Evolutionary conservation across 805 yeast species (phyloP), one percentile per base, ranked within the genome.

Genomic region (Maudiozyma barnettii): DNA sequence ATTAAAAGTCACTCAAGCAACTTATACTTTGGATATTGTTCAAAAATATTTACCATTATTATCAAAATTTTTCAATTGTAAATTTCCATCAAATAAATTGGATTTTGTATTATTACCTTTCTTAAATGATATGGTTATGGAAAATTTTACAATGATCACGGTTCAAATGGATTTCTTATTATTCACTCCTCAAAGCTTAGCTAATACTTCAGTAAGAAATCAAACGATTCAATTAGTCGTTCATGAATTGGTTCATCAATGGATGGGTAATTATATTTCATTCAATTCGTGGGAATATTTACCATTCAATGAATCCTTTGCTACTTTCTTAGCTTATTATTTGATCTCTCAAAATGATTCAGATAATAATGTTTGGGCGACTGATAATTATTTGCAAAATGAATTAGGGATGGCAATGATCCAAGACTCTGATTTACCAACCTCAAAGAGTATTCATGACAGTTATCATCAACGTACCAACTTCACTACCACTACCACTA

Each of bases 281-380:
- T 82, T 83, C 55, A 83, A 81, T 44, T 75, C 78, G 18, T 84
- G 87, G 82, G 75, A 73, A 44, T 71, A 75, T 56, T 65, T 84
- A 36, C 84, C 93, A 90, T 66, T 85, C 47, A 82, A 83, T 56
- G 95, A 85, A 65, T 68, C 85, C 2, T 81, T 84, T 65, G 93
- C 95, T 0, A 84, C 93, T 0, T 82, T 80, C 72, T 69, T 79
- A 53, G 85, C 89, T 0, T 73, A 74, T 53, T 68, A 69, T 44
- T 55, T 77, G 0, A 57, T 80, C 14, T 61, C 64, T 30, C 52
- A 59, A 20, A 41, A 58, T 31, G 64, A 63, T 2, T 47, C 50
- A 20, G 52, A 55, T 20, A 59, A 61, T 2, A 45, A 53, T 22
- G 56, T 57, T 43, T 63, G 63, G 61, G 37, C 39, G 1, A 55